Base-by-base conservation (phyloP, 2,329 filamentous ascomycete species). In the Aspergillus udagawae region DNA sequence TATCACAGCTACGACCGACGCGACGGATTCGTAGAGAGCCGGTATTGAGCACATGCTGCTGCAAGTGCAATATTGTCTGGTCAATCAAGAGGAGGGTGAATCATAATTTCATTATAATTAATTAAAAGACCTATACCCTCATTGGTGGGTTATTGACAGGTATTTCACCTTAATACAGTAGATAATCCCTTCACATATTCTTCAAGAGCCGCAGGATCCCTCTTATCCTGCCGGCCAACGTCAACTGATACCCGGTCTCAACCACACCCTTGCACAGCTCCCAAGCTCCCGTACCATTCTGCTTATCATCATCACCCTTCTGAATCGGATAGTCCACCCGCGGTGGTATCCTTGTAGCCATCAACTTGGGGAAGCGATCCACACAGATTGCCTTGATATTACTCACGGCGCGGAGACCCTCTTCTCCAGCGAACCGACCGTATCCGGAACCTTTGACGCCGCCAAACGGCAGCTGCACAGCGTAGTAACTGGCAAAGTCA, bases 401-500 rank as follows among this genome's bases (percentile, higher is more conserved):
- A 74, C 91, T 96, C 54, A 99, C 71, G 3, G 87, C 87, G 38
- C 91, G 82, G 23, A 99, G 76, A 0, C 94, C 94, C 72, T 99
- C 94, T 63, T 90, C 87, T 25, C 92, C 94, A 0, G 91, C 93
- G 75, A 99, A 99, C 2, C 93, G 83, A 1, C 94, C 94, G 72
- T 97, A 97, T 0, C 90, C 94, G 25, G 90, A 95, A 1, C 92
- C 93, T 57, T 85, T 86, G n/a, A 90, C 86, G 54, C 92, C 94
- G 41, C 94, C 94, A 74, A 99, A 99, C 0, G 94, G 94, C 42
- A 99, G 78, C 75, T 96, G 92, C 7, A 96, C 92, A 53, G 93
- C 91, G 71, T 99, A 99, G 74, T 87, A 97, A 28, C 86, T 88
- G 21, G 88, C 94, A 69, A 99, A 99, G 77, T 99, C 94, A 72